Base-by-base conservation (phyloP, 2,329 filamentous ascomycete genomes). In the Botrytis medusae region DNA sequence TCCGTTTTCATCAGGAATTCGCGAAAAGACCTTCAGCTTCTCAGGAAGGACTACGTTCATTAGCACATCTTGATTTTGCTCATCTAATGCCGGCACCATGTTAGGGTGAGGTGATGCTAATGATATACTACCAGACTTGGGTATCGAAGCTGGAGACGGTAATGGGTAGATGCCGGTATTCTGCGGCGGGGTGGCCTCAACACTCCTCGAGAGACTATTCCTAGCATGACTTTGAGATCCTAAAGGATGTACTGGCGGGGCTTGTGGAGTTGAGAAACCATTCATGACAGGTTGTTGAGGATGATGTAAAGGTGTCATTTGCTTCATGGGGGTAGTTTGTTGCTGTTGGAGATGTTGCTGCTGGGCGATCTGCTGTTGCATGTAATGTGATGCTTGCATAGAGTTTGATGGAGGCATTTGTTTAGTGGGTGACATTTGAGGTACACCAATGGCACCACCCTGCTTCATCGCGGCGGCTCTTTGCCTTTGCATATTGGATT, bases 1-100 rank as follows among this genome's bases (percentile, higher is more conserved):
- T 14, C 94, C 94, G 81, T 91, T 91, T 1, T 87, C 87, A 60
- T 87, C 86, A 54, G 88, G 77, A 68, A 87, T 84, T 14, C 88
- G 85, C 10, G 65, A 29, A 22, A 32, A 40, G 5, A 40, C 18
- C 34, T 14, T 29, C 9, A 90, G 89, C 65, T 87, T 84, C 20
- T 75, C 73, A 22, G 77, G 75, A 9, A 72, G 71, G 8, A 79
- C 72, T 44, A 73, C 65, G n/a, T 68, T 72, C 40, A 59, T 57
- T 37, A 34, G 37, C 37, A 44, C 46, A 37, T 32, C 44, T 42
- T 72, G 42, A 7, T 8, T 44, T 46, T 68, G 57, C 14, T 78
- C 76, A 71, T 76, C 75, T 59, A 76, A 73, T n/a, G 60, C 61
- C 22, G 74, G 62, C 10, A 32, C 60, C 37, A 68, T n/a, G 51